A percentile compares a stretch with the other conserved stretches of the same genome.
Conservation (phyloP, 805 yeast genomes). For the Isabelozyma pseudorhagii region DNA sequence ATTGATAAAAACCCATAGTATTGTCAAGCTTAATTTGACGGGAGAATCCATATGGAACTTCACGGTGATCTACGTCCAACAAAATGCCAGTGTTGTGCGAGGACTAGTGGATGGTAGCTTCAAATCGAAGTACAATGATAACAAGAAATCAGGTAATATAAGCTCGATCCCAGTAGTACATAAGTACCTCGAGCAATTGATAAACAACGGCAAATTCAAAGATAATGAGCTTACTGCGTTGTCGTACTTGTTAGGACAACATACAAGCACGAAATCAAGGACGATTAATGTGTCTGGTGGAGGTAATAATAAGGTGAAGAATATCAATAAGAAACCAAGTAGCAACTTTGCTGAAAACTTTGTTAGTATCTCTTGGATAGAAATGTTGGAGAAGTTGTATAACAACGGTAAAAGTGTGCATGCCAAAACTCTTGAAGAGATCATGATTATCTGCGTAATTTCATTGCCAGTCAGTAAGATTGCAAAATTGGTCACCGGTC, state of each 20-base stretch:
- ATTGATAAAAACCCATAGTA: constrained; percentile 49
- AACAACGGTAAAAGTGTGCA: constrained; percentile 54
- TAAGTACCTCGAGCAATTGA: constrained; percentile 44
- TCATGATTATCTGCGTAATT: constrained; percentile 51
- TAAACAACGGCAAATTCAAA: constrained; percentile 47
- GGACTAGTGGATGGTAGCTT: constrained; percentile 53
- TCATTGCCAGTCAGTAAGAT: constrained; percentile 45
- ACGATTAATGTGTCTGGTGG: constrained; percentile 10
- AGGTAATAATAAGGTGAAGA: constrained; percentile 12
- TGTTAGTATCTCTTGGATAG: constrained; percentile 56
- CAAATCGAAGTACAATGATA: constrained; percentile 46
- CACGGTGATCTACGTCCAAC: constrained; percentile 48
- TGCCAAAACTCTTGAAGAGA: constrained; percentile 41
- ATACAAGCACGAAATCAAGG: constrained; percentile 14
- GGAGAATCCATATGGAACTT: constrained; percentile 68
- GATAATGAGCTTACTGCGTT: constrained; percentile 45
- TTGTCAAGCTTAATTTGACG: constrained; percentile 52
- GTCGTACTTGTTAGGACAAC: constrained; percentile 46
- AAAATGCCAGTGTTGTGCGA: constrained; percentile 44
- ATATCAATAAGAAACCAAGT: constrained; percentile 22
- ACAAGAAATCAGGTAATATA: constrained; percentile 47
- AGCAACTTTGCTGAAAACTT: constrained; percentile 51
- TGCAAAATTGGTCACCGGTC: constrained; percentile 34
- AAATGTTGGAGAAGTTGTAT: constrained; percentile 54
- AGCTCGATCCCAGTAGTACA: constrained; percentile 48